Evolutionary conservation across 2,329 filamentous ascomycete species (phyloP), one percentile per base, ranked within the genome.

Genomic region (Trichoderma endophyticum): DNA sequence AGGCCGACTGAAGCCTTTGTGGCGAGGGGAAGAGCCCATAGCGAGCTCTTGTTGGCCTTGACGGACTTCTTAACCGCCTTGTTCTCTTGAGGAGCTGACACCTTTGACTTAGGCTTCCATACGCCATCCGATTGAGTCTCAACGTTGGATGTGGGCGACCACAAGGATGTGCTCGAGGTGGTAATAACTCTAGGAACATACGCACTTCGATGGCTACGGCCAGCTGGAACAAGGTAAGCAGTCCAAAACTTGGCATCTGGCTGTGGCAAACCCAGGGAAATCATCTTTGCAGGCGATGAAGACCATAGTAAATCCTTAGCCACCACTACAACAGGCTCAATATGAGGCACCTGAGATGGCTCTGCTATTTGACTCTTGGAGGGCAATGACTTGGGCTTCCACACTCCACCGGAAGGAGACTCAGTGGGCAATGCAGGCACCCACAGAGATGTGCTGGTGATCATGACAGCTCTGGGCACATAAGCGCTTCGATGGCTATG

Each of bases 381-480:
- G 8, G 30, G 21, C 6, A n/a, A 21, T n/a, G 63, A 66, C 26
- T 56, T 56, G 5, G 63, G 48, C 32, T 66, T 57, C 63, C 63
- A 66, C 15, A 66, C n/a, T 36, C 63, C 63, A 21, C 51, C 63
- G 14, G 48, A 66, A 6, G 26, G n/a, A 24, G 62, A 21, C 30
- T 56, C 32, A 3, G 28, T 12, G 18, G 4, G 15, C 11, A 48
- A 51, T 4, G 39, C 3, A 48, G 69, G 51, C 4, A 48, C 67
- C 83, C 83, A 85, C 54, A 85, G 75, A 6, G 78, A 72, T 18
- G 75, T 77, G 75, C 82, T 84, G 73, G 82, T 78, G 43, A 85
- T 78, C 15, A 75, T 70, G 18, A 75, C 72, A 14, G 78, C 75
- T 60, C 80, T 78, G 11, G 78, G 73, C 34, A 56, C 4, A 26